Evolutionary conservation across 345 rosid genomes (phyloP).

Genomic region (Bruguiera gymnorhiza): DNA sequence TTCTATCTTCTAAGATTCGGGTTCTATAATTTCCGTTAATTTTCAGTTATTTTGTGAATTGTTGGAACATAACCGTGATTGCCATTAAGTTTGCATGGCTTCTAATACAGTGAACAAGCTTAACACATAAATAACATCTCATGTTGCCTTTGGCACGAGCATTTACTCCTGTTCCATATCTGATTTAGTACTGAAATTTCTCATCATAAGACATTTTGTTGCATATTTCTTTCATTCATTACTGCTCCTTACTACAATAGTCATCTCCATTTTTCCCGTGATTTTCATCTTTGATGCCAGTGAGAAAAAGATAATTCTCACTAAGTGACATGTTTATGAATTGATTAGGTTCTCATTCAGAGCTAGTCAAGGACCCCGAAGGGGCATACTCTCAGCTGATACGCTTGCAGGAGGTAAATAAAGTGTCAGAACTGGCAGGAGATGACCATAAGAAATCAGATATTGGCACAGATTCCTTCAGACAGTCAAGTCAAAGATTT

Average conservation of each 20-base stretch:
- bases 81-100: too few relatives aligned
- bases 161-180: too few relatives aligned
- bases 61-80: too few relatives aligned
- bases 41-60: not conserved
- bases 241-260: not conserved
- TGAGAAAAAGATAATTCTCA: not conserved
- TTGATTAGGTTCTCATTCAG: conserved; percentile 28
- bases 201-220: too few relatives aligned
- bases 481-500: conserved; percentile 39
- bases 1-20: not conserved
- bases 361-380: conserved; percentile 57
- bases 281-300: not conserved
- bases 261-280: not conserved
- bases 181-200: too few relatives aligned
- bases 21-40: too few relatives aligned
- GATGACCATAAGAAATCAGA: conserved; percentile 31
- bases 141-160: too few relatives aligned
- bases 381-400: conserved; percentile 87
- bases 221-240: not conserved
- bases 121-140: too few relatives aligned
- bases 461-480: conserved; percentile 8
- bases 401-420: conserved; percentile 63
- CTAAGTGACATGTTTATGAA: not conserved
- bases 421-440: conserved; percentile 31
- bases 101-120: too few relatives aligned